phyloP scores from a whole-genome alignment of 257 asterid species.

The Ophiorrhiza pumila region DNA sequence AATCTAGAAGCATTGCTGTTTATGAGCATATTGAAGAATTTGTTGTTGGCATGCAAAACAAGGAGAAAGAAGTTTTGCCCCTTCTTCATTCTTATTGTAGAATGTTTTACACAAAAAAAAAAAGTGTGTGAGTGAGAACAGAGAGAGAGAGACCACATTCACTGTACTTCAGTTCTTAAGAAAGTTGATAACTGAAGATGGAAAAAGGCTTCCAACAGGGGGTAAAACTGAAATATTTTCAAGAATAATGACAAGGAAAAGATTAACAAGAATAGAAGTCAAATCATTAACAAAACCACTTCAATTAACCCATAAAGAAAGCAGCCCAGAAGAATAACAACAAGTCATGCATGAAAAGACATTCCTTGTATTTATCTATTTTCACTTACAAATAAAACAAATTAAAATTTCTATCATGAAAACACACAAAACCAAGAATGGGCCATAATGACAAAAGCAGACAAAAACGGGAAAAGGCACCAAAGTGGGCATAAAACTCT shows the following conservation, averaged over 20 bases:
- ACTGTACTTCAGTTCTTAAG: too few species aligned
- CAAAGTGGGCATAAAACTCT: too few species aligned
- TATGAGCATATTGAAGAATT: constrained; percentile 4
- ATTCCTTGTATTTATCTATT: background rate
- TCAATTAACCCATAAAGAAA: background rate
- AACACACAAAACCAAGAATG: background rate
- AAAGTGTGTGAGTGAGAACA: background rate
- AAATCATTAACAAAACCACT: background rate
- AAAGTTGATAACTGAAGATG: background rate
- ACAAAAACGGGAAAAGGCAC: too few species aligned
- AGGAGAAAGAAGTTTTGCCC: background rate
- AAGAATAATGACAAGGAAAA: background rate
- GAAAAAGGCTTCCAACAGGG: background rate
- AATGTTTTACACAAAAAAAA: background rate
- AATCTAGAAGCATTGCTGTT: background rate
- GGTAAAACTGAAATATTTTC: background rate
- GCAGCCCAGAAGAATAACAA: background rate
- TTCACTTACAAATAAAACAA: background rate
- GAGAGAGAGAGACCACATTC: background rate
- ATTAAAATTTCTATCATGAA: background rate
- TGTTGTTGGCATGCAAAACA: background rate
- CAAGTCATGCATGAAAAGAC: background rate
- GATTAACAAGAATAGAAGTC: background rate
- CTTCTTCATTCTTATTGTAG: background rate
- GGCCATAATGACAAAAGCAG: background rate